These are phyloP conservation scores for Hypoxylon sp. DNA, from an alignment of 2,329 filamentous ascomycete genomes.

Conservation along the genomic window DNA sequence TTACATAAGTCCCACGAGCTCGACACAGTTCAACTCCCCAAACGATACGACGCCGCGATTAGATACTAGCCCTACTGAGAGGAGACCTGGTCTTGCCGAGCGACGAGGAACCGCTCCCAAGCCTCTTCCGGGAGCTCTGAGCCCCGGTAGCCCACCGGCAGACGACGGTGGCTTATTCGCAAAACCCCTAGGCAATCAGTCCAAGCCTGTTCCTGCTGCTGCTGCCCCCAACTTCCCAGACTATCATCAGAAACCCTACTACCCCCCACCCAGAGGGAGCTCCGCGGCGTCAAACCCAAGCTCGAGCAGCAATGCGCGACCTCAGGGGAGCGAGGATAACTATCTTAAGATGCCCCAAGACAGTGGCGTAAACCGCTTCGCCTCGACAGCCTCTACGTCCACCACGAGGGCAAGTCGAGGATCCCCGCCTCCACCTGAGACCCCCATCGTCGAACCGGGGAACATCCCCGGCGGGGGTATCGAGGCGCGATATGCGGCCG, in stretches of 20 bases:
- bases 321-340: conserved; percentile 42
- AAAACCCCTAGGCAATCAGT: conserved; percentile 62
- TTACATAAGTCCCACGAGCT: conserved; percentile 47
- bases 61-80: conserved; percentile 62
- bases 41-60: conserved; percentile 63
- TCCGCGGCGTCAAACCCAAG: conserved; percentile 43
- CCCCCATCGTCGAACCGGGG: conserved; percentile 78
- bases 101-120: conserved; percentile 82
- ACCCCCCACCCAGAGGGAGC: conserved; percentile 61
- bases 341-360: conserved; percentile 53
- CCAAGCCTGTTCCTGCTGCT: conserved; percentile 49
- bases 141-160: conserved; percentile 78
- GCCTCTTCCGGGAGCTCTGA: conserved; percentile 69
- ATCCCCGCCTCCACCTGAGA: conserved; percentile 94
- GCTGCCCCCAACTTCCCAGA: conserved; percentile 54
- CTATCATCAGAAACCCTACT: conserved; percentile 66
- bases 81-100: conserved; percentile 76
- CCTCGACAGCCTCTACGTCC: conserved; percentile 89
- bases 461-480: conserved; percentile 80
- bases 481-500: conserved; percentile 88
- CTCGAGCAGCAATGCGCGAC: conserved; percentile 46
- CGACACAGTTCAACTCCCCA: conserved; percentile 50
- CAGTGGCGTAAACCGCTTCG: conserved; percentile 66
- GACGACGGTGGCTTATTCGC: conserved; percentile 85
- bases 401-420: conserved; percentile 92